A percentile compares a stretch with the other conserved stretches of the same genome.
phyloP scores from a whole-genome alignment of 1,139 yeast species.

The Candida smagusa region DNA sequence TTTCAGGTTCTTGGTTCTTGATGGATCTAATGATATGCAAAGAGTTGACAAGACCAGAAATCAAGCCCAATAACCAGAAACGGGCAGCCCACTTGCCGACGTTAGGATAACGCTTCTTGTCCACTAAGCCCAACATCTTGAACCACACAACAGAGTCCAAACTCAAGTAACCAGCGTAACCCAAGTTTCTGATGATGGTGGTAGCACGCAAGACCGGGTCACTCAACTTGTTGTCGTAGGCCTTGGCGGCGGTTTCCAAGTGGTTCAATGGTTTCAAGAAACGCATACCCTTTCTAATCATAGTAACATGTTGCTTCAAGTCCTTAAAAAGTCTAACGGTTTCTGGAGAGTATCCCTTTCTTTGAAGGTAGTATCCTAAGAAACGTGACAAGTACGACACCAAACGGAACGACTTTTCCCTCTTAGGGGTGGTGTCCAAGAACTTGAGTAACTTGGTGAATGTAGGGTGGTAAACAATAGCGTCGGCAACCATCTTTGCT shows the following conservation, averaged over 20 bases:
- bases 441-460: constrained; percentile 60
- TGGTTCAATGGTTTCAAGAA: constrained; percentile 81
- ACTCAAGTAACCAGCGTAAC: constrained; percentile 70
- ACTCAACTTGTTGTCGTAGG: constrained; percentile 67
- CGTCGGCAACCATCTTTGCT: constrained; percentile 58
- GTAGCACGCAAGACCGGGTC: constrained; percentile 61
- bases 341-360: constrained; percentile 55
- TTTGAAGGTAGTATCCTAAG: constrained; percentile 58
- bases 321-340: constrained; percentile 49
- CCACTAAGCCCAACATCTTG: constrained; percentile 47
- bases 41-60: constrained; percentile 60
- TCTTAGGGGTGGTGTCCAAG: constrained; percentile 59
- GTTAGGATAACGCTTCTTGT: constrained; percentile 32
- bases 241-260: constrained; percentile 64
- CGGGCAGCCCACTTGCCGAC: constrained; percentile 48
- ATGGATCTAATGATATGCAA: constrained; percentile 12
- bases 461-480: constrained; percentile 73
- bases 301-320: constrained; percentile 57
- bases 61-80: constrained; percentile 77
- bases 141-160: constrained; percentile 74
- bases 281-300: constrained; percentile 81
- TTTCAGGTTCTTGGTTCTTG: constrained; percentile 17
- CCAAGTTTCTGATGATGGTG: constrained; percentile 64
- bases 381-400: constrained; percentile 82
- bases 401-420: constrained; percentile 79